Evolutionary conservation across 768 basidiomycete species (phyloP).

Genomic region (Suillus plorans): DNA sequence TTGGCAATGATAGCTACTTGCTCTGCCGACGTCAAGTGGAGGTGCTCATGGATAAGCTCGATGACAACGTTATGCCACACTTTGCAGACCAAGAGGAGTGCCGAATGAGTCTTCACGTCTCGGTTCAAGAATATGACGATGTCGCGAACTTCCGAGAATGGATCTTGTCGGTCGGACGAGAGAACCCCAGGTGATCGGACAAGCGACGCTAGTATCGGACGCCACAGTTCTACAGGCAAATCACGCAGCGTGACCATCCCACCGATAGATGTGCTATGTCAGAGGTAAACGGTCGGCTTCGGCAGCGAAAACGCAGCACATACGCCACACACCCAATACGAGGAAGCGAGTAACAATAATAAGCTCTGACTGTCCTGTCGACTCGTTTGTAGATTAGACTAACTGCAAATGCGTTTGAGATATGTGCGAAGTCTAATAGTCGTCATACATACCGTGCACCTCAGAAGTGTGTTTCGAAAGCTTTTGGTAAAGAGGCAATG

Average conservation of each 20-base stretch:
- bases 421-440: not conserved
- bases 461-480: not conserved
- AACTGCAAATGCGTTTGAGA: too few species aligned
- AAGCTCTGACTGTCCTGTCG: not conserved
- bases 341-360: not conserved
- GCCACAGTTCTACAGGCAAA: conserved; percentile 41
- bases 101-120: conserved; percentile 26
- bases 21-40: conserved; percentile 36
- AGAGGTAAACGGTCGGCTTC: not conserved
- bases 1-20: conserved; percentile 36
- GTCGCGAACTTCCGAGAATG: conserved; percentile 36
- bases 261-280: not conserved
- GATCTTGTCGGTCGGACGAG: conserved; percentile 36
- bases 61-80: conserved; percentile 37
- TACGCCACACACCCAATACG: not conserved
- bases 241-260: conserved; percentile 10
- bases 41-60: conserved; percentile 41
- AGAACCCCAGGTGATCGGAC: conserved; percentile 34
- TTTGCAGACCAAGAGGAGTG: conserved; percentile 37
- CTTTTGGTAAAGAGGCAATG: not conserved
- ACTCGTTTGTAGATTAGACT: not conserved
- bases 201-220: conserved; percentile 36
- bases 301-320: not conserved
- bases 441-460: not conserved
- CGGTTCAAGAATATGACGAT: conserved; percentile 32